Conservation (phyloP, 768 basidiomycete genomes). For the Trametes maxima region DNA sequence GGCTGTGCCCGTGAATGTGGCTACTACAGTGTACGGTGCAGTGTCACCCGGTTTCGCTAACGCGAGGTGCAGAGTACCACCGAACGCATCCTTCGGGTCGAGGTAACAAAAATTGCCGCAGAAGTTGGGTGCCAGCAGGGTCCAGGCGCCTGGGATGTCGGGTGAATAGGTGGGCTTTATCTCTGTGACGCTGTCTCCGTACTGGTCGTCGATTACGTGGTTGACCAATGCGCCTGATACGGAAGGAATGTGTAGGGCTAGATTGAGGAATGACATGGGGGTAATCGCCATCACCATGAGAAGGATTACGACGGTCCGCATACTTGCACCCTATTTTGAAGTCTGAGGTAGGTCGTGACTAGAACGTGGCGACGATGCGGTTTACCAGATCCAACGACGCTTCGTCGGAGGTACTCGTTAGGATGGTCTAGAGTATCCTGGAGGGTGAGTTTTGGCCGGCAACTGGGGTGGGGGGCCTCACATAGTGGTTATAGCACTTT, state of each 20-base stretch:
- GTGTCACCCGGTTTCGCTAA: background rate
- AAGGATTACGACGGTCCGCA: too few relatives aligned
- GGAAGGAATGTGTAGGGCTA: background rate
- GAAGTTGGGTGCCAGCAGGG: background rate
- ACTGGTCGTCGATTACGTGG: slow-evolving; percentile 19
- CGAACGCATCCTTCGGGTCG: background rate
- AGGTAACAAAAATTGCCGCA: background rate
- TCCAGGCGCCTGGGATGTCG: background rate
- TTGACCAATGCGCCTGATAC: background rate
- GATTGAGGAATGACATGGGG: background rate
- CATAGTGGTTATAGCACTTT: too few relatives aligned
- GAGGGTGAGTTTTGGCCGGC: too few relatives aligned
- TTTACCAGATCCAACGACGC: too few relatives aligned
- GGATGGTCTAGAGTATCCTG: too few relatives aligned
- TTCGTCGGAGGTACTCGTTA: too few relatives aligned
- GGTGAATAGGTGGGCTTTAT: slow-evolving; percentile 2
- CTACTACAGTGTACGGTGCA: background rate
- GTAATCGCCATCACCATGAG: too few relatives aligned
- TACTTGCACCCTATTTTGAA: too few relatives aligned
- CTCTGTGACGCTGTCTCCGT: slow-evolving; percentile 14
- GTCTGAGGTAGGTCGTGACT: too few relatives aligned
- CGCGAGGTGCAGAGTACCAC: slow-evolving; percentile 7
- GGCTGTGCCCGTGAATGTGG: background rate
- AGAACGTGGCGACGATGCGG: too few relatives aligned
- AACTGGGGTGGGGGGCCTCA: too few relatives aligned